Evolutionary conservation across 2,329 filamentous ascomycete genomes (phyloP), one percentile per base, ranked within the genome.

Genomic region (Fusarium setosum): DNA sequence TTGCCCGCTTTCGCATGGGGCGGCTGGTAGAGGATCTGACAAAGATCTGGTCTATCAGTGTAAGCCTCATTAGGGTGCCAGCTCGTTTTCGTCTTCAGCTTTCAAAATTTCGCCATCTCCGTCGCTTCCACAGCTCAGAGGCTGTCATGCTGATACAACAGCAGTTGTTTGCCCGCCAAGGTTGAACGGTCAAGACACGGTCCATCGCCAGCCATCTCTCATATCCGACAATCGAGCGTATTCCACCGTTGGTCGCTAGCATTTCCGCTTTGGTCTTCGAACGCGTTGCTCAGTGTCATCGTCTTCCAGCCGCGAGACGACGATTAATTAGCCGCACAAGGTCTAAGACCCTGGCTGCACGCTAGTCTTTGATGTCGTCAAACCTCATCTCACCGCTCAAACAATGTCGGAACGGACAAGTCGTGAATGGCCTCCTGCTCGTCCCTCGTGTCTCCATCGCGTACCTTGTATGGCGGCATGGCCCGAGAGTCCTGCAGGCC

Each of bases 321-420:
- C 35, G n/a, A n/a, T 34, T 47, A 57, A 61, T 61, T 63, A 68
- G 59, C 65, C 59, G 65, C 65, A 65, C 48, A 40, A 64, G 65
- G 56, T 65, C 52, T 49, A 54, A 63, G 61, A 56, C 45, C 63
- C 56, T 56, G 63, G 51, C 55, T 55, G 35, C 41, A 38, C 58
- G 59, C 63, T 68, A 69, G 31, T 44, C 32, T 49, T 26, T 66
- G 49, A 68, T 55, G 66, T 21, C 56, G 34, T 56, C 63, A 58
- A n/a, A 69, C 59, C 41, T 65, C 56, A 63, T 68, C 67, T 70
- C 67, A 69, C 67, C 67, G 67, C 67, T 60, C 55, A 45, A 34
- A 42, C 52, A 59, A 38, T 55, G 45, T 68, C 47, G 52, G 60
- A 41, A 52, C 40, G 38, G 60, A 21, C 40, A 20, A 53, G 49